Evolutionary conservation across 176 grass and related monocot genomes (phyloP), one percentile per base, ranked within the genome.

Genomic region (Oryza coarctata): DNA sequence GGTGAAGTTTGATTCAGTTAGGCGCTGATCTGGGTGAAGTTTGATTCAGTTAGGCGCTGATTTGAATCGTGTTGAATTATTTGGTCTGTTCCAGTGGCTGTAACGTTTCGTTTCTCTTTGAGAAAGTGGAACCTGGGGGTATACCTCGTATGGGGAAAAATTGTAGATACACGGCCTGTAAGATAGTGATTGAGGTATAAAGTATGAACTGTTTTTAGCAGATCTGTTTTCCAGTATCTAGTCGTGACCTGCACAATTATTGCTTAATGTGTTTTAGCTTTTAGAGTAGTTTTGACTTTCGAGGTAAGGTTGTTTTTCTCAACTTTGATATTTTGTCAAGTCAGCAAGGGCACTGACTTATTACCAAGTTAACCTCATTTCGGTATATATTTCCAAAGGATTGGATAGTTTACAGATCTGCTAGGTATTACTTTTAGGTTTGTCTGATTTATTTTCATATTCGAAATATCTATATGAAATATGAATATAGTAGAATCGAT

Each of bases 341-440:
- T 61, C 61, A 58, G 5, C 31, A 52, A 78, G 22, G 49, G 22
- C 22, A 18, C 36, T 68, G 50, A 38, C 57, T 70, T 9, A 5
- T 52, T 25, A 28, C 50, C 39, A 40, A 41, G 25, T 75, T 84
- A 29, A 70, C 49, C 49, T 80, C 17, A 70, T 32, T 8, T 60
- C 12, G 2, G 3, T 5, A 47, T 74, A 27, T 47, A 7, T 28
- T 81, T 44, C 0, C 14, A 7, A 74, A 30, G 47, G 9, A 82
- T 82, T 70, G 2, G 64, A 81, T 75, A 44, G 23, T 23, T 6
- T 35, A 38, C 27, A 61, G 57, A 63, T 82, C 13, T 83, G 58
- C 22, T 65, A 49, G 4, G 15, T 17, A 33, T 84, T 76, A 23
- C 61, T 2, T 49, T 36, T 14, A 52, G 15, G 49, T 52, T 52